Evolutionary conservation across 768 basidiomycete genomes (phyloP).

Genomic region (Arthromyces matolae): DNA sequence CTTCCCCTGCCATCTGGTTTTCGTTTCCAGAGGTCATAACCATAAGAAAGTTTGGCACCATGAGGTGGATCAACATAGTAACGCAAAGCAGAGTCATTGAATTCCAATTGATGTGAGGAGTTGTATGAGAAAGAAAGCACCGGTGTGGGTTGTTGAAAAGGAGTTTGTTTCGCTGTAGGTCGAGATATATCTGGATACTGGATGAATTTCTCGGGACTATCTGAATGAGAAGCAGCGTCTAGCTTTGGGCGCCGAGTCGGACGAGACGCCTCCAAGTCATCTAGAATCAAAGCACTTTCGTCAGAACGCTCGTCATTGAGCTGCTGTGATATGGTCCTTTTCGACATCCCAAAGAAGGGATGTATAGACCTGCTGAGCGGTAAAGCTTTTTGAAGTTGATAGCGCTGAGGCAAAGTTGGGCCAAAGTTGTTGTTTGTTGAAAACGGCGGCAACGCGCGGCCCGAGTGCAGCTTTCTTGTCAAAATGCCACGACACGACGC

Average conservation of each 20-base stretch:
- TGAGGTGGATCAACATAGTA: slow-evolving; percentile 69
- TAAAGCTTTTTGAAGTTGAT: too few relatives aligned
- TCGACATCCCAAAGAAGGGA: slow-evolving; percentile 7
- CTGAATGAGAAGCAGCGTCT: neutral
- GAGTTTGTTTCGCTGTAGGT: slow-evolving; percentile 22
- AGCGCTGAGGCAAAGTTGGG: too few relatives aligned
- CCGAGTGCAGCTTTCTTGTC: too few relatives aligned
- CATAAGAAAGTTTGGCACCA: slow-evolving; percentile 61
- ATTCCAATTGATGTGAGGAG: slow-evolving; percentile 50
- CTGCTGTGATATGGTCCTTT: slow-evolving; percentile 16
- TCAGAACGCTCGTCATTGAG: slow-evolving; percentile 8
- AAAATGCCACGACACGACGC: too few relatives aligned
- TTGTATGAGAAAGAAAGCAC: slow-evolving; percentile 74
- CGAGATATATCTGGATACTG: slow-evolving; percentile 19
- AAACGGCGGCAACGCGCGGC: too few relatives aligned
- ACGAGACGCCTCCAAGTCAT: neutral
- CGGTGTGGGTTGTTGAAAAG: slow-evolving; percentile 69
- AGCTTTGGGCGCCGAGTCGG: neutral
- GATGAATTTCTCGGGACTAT: slow-evolving; percentile 1
- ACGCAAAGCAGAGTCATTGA: slow-evolving; percentile 64
- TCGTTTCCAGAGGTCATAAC: slow-evolving; percentile 71
- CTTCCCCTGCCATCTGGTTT: slow-evolving; percentile 63
- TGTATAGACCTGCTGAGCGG: too few relatives aligned
- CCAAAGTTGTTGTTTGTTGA: too few relatives aligned
- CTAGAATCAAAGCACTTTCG: neutral